Evolutionary conservation across 345 rosid genomes (phyloP).

Genomic region (Cardamine resedifolia): DNA sequence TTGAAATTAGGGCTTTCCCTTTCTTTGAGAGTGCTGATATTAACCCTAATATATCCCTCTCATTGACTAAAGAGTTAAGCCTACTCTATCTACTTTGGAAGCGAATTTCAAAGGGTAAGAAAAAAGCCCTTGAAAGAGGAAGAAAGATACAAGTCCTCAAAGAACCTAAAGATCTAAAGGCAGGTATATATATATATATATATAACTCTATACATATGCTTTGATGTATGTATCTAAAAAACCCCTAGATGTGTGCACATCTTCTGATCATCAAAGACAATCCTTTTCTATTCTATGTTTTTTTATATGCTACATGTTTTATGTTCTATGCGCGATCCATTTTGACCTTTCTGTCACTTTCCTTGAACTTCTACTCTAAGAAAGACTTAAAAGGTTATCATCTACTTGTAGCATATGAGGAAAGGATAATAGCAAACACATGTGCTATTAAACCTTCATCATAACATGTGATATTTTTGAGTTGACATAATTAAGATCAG

Average conservation of each 20-base stretch:
- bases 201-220: not conserved
- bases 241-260: constrained; percentile 13
- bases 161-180: constrained; percentile 34
- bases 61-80: constrained; percentile 38
- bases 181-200: constrained; percentile 23
- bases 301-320: constrained; percentile 3
- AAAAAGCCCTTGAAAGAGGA: constrained; percentile 39
- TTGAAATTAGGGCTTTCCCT: constrained; percentile 36
- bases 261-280: constrained; percentile 1
- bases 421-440: not conserved
- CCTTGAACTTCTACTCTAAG: constrained; percentile 15
- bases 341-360: constrained; percentile 21
- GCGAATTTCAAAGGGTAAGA: constrained; percentile 28
- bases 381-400: constrained; percentile 4
- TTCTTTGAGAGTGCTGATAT: constrained; percentile 23
- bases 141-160: constrained; percentile 37
- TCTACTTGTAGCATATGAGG: constrained; percentile 15
- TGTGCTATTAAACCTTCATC: constrained; percentile 9
- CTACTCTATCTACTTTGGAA: constrained; percentile 40
- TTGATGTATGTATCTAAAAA: not conserved
- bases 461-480: constrained; percentile 5
- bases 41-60: constrained; percentile 31
- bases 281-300: constrained; percentile 3
- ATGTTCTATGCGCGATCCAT: not conserved
- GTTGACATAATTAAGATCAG: constrained; percentile 31